Conservation (phyloP, 2,329 filamentous ascomycete genomes). For the Coleophoma crateriformis region DNA sequence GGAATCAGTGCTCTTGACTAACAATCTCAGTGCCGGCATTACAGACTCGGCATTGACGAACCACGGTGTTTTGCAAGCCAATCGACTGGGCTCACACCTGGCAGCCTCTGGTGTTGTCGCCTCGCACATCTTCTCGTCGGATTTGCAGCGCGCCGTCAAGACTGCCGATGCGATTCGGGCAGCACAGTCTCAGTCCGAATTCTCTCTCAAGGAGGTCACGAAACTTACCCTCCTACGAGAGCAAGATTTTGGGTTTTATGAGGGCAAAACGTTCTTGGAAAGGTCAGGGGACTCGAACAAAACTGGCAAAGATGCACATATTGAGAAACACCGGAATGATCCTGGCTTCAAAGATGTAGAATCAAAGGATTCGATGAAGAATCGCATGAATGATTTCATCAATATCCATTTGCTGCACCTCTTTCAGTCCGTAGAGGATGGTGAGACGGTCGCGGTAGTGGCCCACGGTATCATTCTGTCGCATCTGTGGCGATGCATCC, state of each 20-base stretch:
- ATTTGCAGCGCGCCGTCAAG: slow-evolving; percentile 66
- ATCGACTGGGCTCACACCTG: slow-evolving; percentile 62
- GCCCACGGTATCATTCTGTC: slow-evolving; percentile 80
- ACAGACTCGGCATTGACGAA: slow-evolving; percentile 77
- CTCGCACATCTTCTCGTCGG: slow-evolving; percentile 70
- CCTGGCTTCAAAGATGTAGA: slow-evolving; percentile 54
- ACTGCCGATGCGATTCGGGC: slow-evolving; percentile 64
- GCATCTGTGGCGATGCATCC: slow-evolving; percentile 58
- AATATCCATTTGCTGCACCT: slow-evolving; percentile 56
- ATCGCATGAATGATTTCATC: slow-evolving; percentile 62
- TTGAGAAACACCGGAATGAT: slow-evolving; percentile 31
- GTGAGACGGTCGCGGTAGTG: slow-evolving; percentile 57
- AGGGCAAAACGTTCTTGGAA: slow-evolving; percentile 54
- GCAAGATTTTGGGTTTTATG: slow-evolving; percentile 67
- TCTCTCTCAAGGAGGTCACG: slow-evolving; percentile 7
- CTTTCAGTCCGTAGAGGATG: slow-evolving; percentile 21
- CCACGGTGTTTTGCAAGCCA: slow-evolving; percentile 77
- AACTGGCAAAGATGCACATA: slow-evolving; percentile 30
- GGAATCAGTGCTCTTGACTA: slow-evolving; percentile 6
- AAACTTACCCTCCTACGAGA: slow-evolving; percentile 51
- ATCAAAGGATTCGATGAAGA: slow-evolving; percentile 59
- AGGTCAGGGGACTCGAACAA: slow-evolving; percentile 27
- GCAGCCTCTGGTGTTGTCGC: slow-evolving; percentile 57
- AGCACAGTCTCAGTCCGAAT: slow-evolving; percentile 43
- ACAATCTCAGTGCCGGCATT: slow-evolving; percentile 59